Evolutionary conservation across 495 filamentous ascomycete genomes (phyloP), one percentile per base, ranked within the genome.

Genomic region (Lindgomyces ingoldianus): DNA sequence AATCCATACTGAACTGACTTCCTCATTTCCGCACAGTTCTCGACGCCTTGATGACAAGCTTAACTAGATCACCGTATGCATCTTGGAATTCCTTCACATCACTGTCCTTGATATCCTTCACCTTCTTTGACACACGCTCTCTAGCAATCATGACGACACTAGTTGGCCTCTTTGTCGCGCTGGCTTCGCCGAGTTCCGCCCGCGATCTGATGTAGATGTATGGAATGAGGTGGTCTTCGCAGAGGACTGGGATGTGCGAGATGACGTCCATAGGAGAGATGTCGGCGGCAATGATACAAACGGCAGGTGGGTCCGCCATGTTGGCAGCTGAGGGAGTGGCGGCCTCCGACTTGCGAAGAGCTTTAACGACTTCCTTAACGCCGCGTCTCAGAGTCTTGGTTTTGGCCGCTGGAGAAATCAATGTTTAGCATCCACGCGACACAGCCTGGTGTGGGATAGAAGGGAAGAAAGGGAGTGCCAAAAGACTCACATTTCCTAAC

Each of bases 241-340:
- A 98, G 46, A 98, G 86, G 16, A 98, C 89, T 55, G 94, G 94
- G 68, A 99, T 89, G 78, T 98, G 94, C 50, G 90, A 93, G 78
- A 98, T 96, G 70, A 97, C 92, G 73, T 97, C 93, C 88, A 92
- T 90, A 61, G 94, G 94, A 22, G 89, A 94, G 81, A 98, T 97
- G 74, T 99, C 94, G 57, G 90, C 94, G 29, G 95, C 94, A 56
- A 99, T 87, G 74, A 99, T 81, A 68, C 95, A 90, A 68, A 99
- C 82, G 68, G 86, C 91, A 52, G 82, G 81, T 60, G 86, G 84
- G 19, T 81, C 71, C 12, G 80, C 65, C 70, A 80, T 73, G 52
- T 84, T 81, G 64, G 82, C 78, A 19, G 68, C 61, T 3, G 72
- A 16, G 27, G 70, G 65, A 30, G 77, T 76, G 57, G 78, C 74